Evolutionary conservation across 139 green algal species (phyloP), one percentile per base, ranked within the genome.

Genomic region (Desmodesmus armatus): DNA sequence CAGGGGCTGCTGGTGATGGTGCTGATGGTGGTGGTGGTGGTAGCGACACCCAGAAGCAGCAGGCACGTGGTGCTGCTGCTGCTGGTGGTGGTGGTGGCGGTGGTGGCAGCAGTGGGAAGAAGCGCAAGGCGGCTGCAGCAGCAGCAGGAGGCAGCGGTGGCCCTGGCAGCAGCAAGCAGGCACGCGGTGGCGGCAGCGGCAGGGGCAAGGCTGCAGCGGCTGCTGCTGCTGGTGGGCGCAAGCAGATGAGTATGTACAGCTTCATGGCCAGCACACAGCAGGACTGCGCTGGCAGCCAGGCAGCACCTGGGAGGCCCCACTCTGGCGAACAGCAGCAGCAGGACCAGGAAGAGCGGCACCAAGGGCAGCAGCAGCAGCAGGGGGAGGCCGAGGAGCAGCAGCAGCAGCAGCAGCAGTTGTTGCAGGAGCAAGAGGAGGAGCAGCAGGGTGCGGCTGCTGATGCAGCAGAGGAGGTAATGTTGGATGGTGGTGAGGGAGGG

Each of bases 201-300:
- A 66, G 73, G 5, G 73, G 47, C 1, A 40, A 40, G 21, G 73
- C 71, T 27, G 43, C 71, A 44, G 71, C 71, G 13, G 71, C n/a
- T 9, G 5, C 35, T 39, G 31, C 41, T 67, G 73, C 35, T 1
- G n/a, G 60, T 1, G 37, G 37, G 60, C n/a, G 60, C 9, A 40
- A 49, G 47, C 73, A 80, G 73, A 47, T 60, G n/a, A 80, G 73
- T 5, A 80, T 80, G 4, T 51, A 69, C 29, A 63, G 73, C 3
- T 80, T 80, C 33, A 80, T 80, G 53, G 73, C 47, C 1, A 25
- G 31, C 31, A 63, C 73, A 37, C 73, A 80, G 49, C 23, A 66
- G 35, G 73, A 37, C 51, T 47, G 31, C 47, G 44, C 47, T 69
- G 67, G 73, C 47, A 47, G 73, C 73, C 40, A 55, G 21, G 60